phyloP scores from a whole-genome alignment of 768 basidiomycete genomes.

The Boletus barrowsii region DNA sequence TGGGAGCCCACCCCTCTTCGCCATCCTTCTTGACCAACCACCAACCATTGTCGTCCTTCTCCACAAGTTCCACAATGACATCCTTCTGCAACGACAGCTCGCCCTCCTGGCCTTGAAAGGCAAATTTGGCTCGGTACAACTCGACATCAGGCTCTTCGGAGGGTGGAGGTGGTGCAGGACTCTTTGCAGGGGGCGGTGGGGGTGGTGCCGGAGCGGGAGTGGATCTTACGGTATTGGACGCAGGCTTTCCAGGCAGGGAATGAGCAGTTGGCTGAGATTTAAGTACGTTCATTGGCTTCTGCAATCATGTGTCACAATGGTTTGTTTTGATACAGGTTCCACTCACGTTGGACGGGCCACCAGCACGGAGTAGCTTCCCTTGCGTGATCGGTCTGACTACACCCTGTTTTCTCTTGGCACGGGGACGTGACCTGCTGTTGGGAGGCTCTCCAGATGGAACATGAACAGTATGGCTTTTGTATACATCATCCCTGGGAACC shows the following conservation, averaged over 20 bases:
- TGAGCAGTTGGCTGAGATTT: constrained; percentile 44
- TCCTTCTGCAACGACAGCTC: constrained; percentile 90
- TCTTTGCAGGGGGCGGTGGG: constrained; percentile 40
- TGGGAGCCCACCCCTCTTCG: constrained; percentile 91
- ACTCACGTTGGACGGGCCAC: constrained; percentile 66
- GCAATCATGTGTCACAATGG: constrained; percentile 6
- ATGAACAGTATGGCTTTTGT: constrained; percentile 91
- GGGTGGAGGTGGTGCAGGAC: constrained; percentile 51
- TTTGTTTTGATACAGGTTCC: neutral
- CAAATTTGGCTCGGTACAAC: constrained; percentile 83
- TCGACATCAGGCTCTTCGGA: constrained; percentile 64
- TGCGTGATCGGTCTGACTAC: constrained; percentile 79
- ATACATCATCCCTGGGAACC: constrained; percentile 70
- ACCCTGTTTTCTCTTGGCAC: constrained; percentile 86
- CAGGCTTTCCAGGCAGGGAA: constrained; percentile 60
- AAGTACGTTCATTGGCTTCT: constrained; percentile 43
- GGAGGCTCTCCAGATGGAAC: constrained; percentile 88
- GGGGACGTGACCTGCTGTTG: constrained; percentile 75
- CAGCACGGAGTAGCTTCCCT: constrained; percentile 74
- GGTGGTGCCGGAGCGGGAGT: constrained; percentile 27
- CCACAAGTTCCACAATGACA: constrained; percentile 85
- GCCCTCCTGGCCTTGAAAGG: constrained; percentile 90
- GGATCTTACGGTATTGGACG: constrained; percentile 25
- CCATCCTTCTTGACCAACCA: constrained; percentile 89
- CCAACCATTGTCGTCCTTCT: constrained; percentile 96